Evolutionary conservation across 768 basidiomycete species (phyloP), one percentile per base, ranked within the genome.

Genomic region (Russula dissimulans): DNA sequence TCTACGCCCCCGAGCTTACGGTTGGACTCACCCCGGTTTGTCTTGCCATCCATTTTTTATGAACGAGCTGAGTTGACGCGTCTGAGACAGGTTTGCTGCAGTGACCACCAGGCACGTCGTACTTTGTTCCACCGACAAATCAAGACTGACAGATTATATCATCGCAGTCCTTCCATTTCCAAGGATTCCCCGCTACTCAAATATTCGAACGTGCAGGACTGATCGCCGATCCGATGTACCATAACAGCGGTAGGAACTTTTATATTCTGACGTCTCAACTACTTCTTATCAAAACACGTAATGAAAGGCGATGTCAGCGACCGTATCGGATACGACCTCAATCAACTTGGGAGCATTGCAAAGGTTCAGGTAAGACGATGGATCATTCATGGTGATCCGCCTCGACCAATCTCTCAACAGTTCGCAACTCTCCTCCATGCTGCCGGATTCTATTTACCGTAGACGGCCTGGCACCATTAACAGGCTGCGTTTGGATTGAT

Each of bases 161-260:
- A 45, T 38, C 53, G 6, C 58, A 91, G 86, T 85, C 86, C 38
- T 91, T 91, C 81, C 80, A 87, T 62, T 75, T 85, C 54, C 84
- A 86, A 67, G 94, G 92, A 15, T 95, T 85, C 77, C 84, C 92
- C 7, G 81, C 93, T 0, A 90, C 90, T 0, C 87, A 91, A 65
- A 82, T 95, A 17, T 95, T 93, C 67, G 93, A 95, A 68, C 84
- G 91, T 47, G 88, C 86, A 0, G 92, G 91, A 6, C 82, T 81
- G 10, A 92, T 97, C 68, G 84, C 79, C 17, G 92, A 93, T 70
- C 91, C 91, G 10, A 89, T 89, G 86, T 93, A 92, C 69, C 89
- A 92, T 71, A 91, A 89, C 70, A 86, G 85, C 67, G 85, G 87
- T 83, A 61, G 32, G 64, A 41, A n/a, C 17, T n/a, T 41, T 10